Base-by-base conservation (phyloP, 164 flowering plant species). In the Chloranthus sessilifolius region DNA sequence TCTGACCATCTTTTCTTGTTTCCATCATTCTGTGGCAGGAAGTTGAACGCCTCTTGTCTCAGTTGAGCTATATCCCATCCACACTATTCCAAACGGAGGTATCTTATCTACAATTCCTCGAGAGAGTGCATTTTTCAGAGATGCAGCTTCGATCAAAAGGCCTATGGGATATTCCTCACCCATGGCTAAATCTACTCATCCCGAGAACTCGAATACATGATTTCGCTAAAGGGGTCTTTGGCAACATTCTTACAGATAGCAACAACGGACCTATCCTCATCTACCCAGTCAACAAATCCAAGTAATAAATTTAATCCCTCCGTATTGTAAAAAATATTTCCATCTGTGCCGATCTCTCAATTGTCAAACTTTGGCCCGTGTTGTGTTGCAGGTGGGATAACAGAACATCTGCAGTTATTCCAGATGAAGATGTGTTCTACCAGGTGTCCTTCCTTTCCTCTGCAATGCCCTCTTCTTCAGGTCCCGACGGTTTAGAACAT, bases 131-230 rank as follows among this genome's bases (percentile, higher is more conserved):
- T 42, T 43, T 60, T 1, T 73, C 85, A 2, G 95, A 92, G 72
- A 58, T 64, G 31, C 78, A 83, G 59, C 91, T 92, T 38, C 63
- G 77, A 39, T 75, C 64, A 7, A 70, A 80, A 66, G 94, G 89
- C 8, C 60, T 82, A 20, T 88, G 96, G 98, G 87, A 92, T 17
- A 70, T 92, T 58, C 95, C 94, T 43, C 98, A 92, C 50, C 95
- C 98, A 43, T 92, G 98, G 98, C 72, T 92, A 41, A 92, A 86
- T 61, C 91, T 92, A 53, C 77, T 88, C 41, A 56, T 92, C 9
- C 96, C 98, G 3, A 80, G 59, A 71, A 75, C 77, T 65, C 70
- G 47, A 43, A 82, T 92, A 28, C 64, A 71, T 14, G 67, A 64
- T 5, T 92, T 92, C 41, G 80, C 88, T 14, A 31, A 69, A 41